Base-by-base conservation (phyloP, 2,329 filamentous ascomycete species). In the Juglanconis juglandina region DNA sequence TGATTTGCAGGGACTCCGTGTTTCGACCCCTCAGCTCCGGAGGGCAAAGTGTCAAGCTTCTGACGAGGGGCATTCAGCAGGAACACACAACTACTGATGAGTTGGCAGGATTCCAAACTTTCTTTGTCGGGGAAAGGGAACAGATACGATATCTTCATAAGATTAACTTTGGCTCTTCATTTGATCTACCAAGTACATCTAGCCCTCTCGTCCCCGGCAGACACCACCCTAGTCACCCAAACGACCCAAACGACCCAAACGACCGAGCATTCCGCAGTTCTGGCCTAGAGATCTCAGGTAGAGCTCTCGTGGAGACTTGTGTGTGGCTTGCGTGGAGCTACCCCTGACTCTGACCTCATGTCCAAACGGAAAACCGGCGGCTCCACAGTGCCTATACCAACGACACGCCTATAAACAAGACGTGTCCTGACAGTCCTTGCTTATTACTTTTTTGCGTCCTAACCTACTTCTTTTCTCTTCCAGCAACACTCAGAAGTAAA, bases 261-360 rank as follows among this genome's bases (percentile, higher is more conserved):
- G 10, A 34, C 32, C n/a, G 49, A 39, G 33, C 2, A 33, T 10
- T n/a, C 30, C 30, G 7, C 11, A 30, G 4, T 37, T 8, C 17
- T 13, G 5, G n/a, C 24, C 44, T 14, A 42, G 44, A 53, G 8
- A 34, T 55, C 41, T 47, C 34, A 35, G 11, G 41, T 17, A 44
- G 17, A 55, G 41, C 32, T 35, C 13, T 14, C 60, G 60, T 62
- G 60, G 60, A 59, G 56, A 55, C 51, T 8, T 44, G 44, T 35
- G 51, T 42, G 58, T 60, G 58, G 58, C 58, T 56, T 60, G 57
- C 60, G 60, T 62, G 60, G 60, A 59, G 57, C 53, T 59, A 33
- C 52, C 53, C 57, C 60, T 60, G 60, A 56, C 57, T 60, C 41
- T 60, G 52, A 62, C 56, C 47, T 62, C 60, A 62, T 56, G 32